Percentiles rank a stretch among this genome's conserved stretches.
Conservation (phyloP, 176 grass and related monocot genomes). For the bread wheat (Triticum aestivum) region DNA sequence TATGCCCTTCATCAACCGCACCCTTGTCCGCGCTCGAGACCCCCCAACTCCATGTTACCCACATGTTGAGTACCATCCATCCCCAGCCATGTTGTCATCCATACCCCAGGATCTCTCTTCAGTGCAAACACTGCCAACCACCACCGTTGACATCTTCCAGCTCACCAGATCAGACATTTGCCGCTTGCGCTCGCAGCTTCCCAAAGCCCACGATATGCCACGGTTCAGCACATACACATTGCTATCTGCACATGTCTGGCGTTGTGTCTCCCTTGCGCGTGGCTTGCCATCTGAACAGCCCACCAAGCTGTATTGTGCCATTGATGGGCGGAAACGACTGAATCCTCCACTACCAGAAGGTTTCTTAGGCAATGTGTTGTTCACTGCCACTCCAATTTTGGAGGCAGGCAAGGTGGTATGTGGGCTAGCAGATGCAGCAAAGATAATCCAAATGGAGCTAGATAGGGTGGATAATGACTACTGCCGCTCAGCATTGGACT, state of each 20-base stretch:
- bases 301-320: conserved; percentile 74
- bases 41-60: conserved; percentile 61
- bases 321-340: conserved; percentile 66
- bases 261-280: conserved; percentile 69
- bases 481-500: conserved; percentile 76
- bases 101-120: not conserved
- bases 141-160: conserved; percentile 83
- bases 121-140: conserved; percentile 23
- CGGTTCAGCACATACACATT: conserved; percentile 56
- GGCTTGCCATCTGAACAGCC: conserved; percentile 57
- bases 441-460: conserved; percentile 61
- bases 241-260: conserved; percentile 74
- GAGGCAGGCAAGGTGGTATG: conserved; percentile 52
- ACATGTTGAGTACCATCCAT: conserved; percentile 78
- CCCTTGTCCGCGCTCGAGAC: conserved; percentile 55
- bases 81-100: conserved; percentile 53
- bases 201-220: conserved; percentile 10
- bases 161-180: conserved; percentile 48
- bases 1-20: conserved; percentile 67
- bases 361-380: conserved; percentile 92
- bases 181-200: conserved; percentile 39
- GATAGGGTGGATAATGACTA: conserved; percentile 64
- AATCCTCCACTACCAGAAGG: conserved; percentile 63
- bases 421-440: conserved; percentile 28
- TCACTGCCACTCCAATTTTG: conserved; percentile 73